Percentiles rank a stretch among this genome's conserved stretches.
Conservation (phyloP, 106 monocot genomes). For the Platanthera zijinensis region DNA sequence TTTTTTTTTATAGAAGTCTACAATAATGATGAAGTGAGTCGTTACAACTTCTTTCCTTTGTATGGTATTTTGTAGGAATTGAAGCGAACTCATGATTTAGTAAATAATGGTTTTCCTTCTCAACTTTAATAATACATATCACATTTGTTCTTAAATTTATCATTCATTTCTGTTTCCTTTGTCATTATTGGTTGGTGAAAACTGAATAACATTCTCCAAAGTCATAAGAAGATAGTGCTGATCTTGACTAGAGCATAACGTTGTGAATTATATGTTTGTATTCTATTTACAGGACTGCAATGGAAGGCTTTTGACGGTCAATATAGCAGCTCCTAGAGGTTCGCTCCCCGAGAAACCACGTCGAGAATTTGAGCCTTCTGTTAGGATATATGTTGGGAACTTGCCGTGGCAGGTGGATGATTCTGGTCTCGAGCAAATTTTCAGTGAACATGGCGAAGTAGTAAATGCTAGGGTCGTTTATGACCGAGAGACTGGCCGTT, state of each 20-base stretch:
- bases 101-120: neutral
- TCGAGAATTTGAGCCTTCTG: slow-evolving; percentile 29
- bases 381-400: slow-evolving; percentile 83
- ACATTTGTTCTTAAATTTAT: neutral
- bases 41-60: too few relatives aligned
- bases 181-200: neutral
- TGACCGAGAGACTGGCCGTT: slow-evolving; percentile 80
- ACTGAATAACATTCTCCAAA: neutral
- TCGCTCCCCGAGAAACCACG: slow-evolving; percentile 42
- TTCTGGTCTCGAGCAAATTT: slow-evolving; percentile 61
- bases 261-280: neutral
- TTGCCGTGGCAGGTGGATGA: slow-evolving; percentile 89
- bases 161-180: neutral
- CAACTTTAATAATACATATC: neutral
- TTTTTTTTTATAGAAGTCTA: too few relatives aligned
- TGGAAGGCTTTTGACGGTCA: slow-evolving; percentile 73
- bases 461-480: slow-evolving; percentile 69
- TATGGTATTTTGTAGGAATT: neutral
- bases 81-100: neutral
- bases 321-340: slow-evolving; percentile 77
- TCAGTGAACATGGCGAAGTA: slow-evolving; percentile 82
- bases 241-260: neutral
- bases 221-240: neutral
- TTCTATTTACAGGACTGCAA: slow-evolving; percentile 42
- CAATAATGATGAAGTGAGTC: too few relatives aligned